These are phyloP conservation scores for Alternaria rosae DNA, from an alignment of 2,329 filamentous ascomycete species.

Conservation along the genomic window DNA sequence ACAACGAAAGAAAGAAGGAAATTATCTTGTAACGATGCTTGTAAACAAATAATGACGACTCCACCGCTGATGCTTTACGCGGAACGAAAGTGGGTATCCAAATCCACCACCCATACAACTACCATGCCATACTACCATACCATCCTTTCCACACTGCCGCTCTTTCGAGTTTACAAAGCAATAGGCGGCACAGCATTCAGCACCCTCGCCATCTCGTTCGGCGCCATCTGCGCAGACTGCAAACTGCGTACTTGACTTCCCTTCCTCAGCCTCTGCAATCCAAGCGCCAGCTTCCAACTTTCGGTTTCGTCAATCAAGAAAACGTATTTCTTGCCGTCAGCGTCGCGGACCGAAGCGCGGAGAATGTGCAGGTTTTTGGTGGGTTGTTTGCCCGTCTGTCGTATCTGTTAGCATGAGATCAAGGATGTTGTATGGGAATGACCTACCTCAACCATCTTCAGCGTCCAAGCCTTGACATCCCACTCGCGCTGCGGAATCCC, in stretches of 20 bases:
- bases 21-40: neutral
- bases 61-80: neutral
- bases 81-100: constrained; percentile 1
- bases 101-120: neutral
- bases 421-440: too few species aligned
- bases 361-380: constrained; percentile 61
- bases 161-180: constrained; percentile 7
- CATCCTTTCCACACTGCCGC: neutral
- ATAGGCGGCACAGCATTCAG: constrained; percentile 44
- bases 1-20: neutral
- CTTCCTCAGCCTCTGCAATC: constrained; percentile 63
- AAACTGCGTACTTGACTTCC: constrained; percentile 64
- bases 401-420: too few species aligned
- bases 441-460: constrained; percentile 80
- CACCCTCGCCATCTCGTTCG: constrained; percentile 51
- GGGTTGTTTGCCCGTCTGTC: constrained; percentile 52
- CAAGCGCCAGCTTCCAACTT: constrained; percentile 68
- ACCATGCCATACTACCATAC: neutral
- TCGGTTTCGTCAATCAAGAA: constrained; percentile 67
- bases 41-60: neutral
- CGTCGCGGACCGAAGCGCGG: constrained; percentile 65
- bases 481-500: constrained; percentile 94
- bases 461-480: constrained; percentile 98
- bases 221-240: constrained; percentile 61
- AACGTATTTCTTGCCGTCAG: constrained; percentile 67